These are phyloP conservation scores for Acacia melanoxylon DNA, from an alignment of 306 rosid genomes.

Conservation along the genomic window DNA sequence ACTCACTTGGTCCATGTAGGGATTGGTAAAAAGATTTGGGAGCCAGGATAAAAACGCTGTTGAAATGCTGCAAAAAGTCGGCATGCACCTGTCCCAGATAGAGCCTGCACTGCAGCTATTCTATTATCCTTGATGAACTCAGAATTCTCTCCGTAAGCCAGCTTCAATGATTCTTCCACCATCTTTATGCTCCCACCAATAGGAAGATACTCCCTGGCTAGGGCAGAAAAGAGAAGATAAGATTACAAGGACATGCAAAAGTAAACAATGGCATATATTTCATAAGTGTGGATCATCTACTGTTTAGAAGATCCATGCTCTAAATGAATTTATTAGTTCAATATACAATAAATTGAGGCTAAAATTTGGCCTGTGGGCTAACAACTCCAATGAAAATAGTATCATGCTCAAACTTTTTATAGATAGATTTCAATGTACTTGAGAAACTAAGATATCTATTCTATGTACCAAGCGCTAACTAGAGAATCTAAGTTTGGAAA, in stretches of 20 bases:
- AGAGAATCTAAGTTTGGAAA: background rate
- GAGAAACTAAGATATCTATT: background rate
- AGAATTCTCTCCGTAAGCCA: conserved; percentile 91
- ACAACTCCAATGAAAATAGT: background rate
- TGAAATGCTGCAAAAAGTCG: conserved; percentile 94
- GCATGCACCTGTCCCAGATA: conserved; percentile 98
- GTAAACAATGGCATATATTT: conserved; percentile 1
- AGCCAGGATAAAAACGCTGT: conserved; percentile 77
- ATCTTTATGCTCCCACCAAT: conserved; percentile 83
- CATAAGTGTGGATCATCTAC: background rate
- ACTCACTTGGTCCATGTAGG: conserved; percentile 96
- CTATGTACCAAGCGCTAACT: background rate
- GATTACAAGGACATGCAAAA: conserved; percentile 7
- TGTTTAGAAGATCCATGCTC: background rate
- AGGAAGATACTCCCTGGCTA: conserved; percentile 90
- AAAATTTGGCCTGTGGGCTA: background rate
- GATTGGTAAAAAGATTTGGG: conserved; percentile 82
- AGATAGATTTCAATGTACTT: background rate
- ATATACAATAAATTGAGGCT: background rate
- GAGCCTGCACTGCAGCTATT: conserved; percentile 93
- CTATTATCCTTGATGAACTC: conserved; percentile 78
- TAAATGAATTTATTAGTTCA: background rate
- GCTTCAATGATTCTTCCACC: conserved; percentile 89
- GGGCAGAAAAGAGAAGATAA: conserved; percentile 4
- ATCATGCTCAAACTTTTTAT: background rate